Conservation (phyloP, 495 filamentous ascomycete genomes). For the Margaritispora aquatica region DNA sequence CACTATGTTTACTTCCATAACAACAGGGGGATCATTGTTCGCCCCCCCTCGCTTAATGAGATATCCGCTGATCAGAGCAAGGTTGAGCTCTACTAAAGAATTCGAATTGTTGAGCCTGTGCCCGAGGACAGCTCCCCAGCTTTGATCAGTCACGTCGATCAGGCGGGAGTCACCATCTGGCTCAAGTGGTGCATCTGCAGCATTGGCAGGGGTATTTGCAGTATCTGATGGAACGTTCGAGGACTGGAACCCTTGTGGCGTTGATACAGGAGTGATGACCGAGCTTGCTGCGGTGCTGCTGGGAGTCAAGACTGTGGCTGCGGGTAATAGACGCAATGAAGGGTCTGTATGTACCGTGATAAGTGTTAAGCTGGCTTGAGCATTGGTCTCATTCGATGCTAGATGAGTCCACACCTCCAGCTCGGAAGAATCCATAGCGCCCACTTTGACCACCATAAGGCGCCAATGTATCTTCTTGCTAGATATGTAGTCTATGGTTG, state of each 20-base stretch:
- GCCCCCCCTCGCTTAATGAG: slow-evolving; percentile 67
- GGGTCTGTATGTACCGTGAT: slow-evolving; percentile 61
- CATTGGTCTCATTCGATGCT: slow-evolving; percentile 20
- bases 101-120: slow-evolving; percentile 66
- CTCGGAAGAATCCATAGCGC: slow-evolving; percentile 68
- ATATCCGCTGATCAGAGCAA: slow-evolving; percentile 65
- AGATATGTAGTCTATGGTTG: slow-evolving; percentile 71
- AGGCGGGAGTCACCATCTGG: slow-evolving; percentile 69
- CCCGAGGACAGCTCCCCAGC: slow-evolving; percentile 68
- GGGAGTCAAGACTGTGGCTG: slow-evolving; percentile 36
- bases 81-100: slow-evolving; percentile 55
- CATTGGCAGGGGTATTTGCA: slow-evolving; percentile 32
- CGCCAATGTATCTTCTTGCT: slow-evolving; percentile 70
- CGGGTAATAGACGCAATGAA: slow-evolving; percentile 57
- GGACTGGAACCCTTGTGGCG: slow-evolving; percentile 41
- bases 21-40: slow-evolving; percentile 50
- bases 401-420: slow-evolving; percentile 51
- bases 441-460: slow-evolving; percentile 68
- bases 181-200: slow-evolving; percentile 43
- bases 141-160: slow-evolving; percentile 71
- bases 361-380: slow-evolving; percentile 50
- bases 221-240: slow-evolving; percentile 46
- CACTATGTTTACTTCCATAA: slow-evolving; percentile 62
- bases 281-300: slow-evolving; percentile 29
- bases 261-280: slow-evolving; percentile 50